Evolutionary conservation across 139 green algal genomes (phyloP).

Genomic region (Chlamydomonas schloesseri): DNA sequence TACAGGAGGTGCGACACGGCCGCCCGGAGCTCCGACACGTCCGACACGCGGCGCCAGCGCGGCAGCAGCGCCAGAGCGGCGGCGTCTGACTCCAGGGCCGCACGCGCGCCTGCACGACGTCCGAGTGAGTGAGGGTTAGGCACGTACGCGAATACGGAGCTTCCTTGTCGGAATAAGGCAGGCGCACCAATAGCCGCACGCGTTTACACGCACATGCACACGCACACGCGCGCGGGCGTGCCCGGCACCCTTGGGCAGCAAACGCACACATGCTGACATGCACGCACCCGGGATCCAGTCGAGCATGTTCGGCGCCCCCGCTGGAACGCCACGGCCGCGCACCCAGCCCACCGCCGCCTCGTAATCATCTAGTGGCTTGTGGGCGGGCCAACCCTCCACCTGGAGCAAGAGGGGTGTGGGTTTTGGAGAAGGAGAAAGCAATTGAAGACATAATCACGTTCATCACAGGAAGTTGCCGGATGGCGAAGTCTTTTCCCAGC

Average conservation of each 20-base stretch:
- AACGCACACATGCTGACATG: too few relatives aligned
- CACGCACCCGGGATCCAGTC: conserved; percentile 33
- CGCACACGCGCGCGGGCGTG: not conserved
- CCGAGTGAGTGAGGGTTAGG: not conserved
- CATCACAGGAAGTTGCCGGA: too few relatives aligned
- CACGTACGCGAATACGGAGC: not conserved
- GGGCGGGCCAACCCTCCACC: conserved; percentile 1
- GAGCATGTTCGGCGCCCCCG: conserved; percentile 1
- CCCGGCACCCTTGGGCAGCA: not conserved
- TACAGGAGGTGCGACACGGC: conserved; percentile 12
- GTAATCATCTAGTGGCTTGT: not conserved
- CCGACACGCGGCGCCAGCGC: not conserved
- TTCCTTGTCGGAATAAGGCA: too few relatives aligned
- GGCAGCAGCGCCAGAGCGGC: conserved; percentile 30
- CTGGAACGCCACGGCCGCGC: not conserved
- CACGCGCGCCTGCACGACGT: not conserved
- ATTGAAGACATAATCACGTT: too few relatives aligned
- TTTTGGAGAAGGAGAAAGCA: too few relatives aligned
- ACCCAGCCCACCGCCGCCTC: conserved; percentile 17
- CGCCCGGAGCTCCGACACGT: not conserved
- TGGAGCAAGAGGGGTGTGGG: too few relatives aligned
- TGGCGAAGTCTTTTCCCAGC: too few relatives aligned
- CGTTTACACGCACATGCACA: not conserved
- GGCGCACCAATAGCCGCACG: too few relatives aligned
- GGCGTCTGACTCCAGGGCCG: not conserved